These are phyloP conservation scores for Notholithocarpus densiflorus DNA, from an alignment of 306 rosid species.

Conservation along the genomic window DNA sequence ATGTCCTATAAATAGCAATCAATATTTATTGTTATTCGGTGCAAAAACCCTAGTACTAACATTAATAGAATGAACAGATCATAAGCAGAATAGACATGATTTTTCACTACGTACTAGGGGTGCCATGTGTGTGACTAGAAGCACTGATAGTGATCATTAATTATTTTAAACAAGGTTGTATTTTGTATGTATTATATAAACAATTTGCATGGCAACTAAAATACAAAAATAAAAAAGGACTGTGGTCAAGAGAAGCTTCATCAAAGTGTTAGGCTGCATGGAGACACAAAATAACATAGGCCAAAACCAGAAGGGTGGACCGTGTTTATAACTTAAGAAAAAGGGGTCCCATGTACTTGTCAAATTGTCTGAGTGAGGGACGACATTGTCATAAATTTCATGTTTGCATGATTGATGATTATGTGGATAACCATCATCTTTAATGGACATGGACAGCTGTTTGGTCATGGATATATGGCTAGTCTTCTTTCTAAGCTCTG, in stretches of 20 bases:
- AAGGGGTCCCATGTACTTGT: conserved; percentile 21
- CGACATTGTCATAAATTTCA: conserved; percentile 51
- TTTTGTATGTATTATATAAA: no score
- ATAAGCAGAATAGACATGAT: no score
- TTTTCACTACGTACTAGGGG: no score
- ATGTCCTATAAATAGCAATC: no score
- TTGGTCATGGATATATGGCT: conserved; percentile 1
- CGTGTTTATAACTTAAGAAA: neutral
- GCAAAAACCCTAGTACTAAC: no score
- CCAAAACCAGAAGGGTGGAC: neutral
- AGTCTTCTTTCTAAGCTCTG: neutral
- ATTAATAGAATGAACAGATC: no score
- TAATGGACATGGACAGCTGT: conserved; percentile 36
- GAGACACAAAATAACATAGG: conserved; percentile 20
- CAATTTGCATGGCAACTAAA: neutral
- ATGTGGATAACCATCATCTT: conserved; percentile 30
- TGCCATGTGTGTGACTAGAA: no score
- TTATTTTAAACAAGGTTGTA: no score
- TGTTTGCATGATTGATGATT: conserved; percentile 26
- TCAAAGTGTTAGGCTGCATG: conserved; percentile 24
- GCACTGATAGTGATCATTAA: no score
- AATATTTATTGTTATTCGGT: no score
- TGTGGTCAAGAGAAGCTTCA: conserved; percentile 5
- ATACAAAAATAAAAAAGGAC: neutral
- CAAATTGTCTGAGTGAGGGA: conserved; percentile 30